Evolutionary conservation across 306 rosid genomes (phyloP), one percentile per base, ranked within the genome.

Genomic region (Vigna unguiculata): DNA sequence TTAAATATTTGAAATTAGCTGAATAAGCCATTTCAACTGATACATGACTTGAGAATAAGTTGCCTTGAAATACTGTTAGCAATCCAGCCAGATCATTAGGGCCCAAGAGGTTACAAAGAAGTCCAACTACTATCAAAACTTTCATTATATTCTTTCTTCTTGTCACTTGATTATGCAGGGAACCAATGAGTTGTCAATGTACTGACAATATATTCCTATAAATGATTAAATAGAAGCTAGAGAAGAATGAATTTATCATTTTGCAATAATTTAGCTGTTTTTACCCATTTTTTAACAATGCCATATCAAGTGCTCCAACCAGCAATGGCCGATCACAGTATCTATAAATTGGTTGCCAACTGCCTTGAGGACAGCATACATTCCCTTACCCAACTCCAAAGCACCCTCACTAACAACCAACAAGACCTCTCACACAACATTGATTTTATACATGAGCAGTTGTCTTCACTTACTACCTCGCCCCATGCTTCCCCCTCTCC

Each of bases 1-100:
- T 15, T 19, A 41, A 32, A 62, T 43, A 32, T 62, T 74, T 60
- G 13, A 72, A 22, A 61, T 73, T 46, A 47, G 49, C 30, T 25
- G 30, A 25, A 25, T 25, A 25, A 3, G 30, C 30, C 30, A 25
- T 25, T 25, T 25, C 63, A 76, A 65, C 46, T 52, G 11, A 12
- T 62, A 65, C 74, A 64, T 24, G 34, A 57, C 25, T 22, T 12
- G 62, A 43, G 3, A 14, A 43, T 43, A 43, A 43, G 47, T 43
- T 41, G 46, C 13, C 14, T 41, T 41, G 14, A 41, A 43, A 43
- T 40, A 9, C 5, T 43, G 48, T 2, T 43, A 43, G 48, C 48
- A 43, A 43, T 12, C 5, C 15, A 43, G 15, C 48, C 48, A 14
- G 11, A 41, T 10, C 46, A 9, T 9, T 7, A 41, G 11, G 14